A percentile compares a stretch with the other conserved stretches of the same genome.
Evolutionary conservation across 345 rosid genomes (phyloP).

Genomic region (Acer yangbiense): DNA sequence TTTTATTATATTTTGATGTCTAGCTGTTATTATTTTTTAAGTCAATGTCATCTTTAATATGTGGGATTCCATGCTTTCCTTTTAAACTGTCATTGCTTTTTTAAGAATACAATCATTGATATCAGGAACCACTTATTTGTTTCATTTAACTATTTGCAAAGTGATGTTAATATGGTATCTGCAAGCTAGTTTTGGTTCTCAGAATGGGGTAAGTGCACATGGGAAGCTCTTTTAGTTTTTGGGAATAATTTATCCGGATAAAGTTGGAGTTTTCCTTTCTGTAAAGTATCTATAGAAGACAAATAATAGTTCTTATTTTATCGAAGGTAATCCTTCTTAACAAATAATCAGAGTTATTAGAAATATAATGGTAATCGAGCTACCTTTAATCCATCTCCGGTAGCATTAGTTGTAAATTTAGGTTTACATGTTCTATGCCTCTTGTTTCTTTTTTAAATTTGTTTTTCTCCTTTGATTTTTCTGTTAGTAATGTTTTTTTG

Average conservation of each 20-base stretch:
- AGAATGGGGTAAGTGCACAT: slow-evolving; percentile 49
- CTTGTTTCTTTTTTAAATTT: not conserved
- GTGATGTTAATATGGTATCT: slow-evolving; percentile 14
- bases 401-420: not conserved
- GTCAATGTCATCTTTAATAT: slow-evolving; percentile 32
- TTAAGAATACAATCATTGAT: slow-evolving; percentile 47
- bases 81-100: slow-evolving; percentile 49
- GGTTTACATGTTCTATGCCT: not conserved
- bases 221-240: slow-evolving; percentile 42
- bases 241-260: slow-evolving; percentile 32
- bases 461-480: not conserved
- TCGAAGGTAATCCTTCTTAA: slow-evolving; percentile 20
- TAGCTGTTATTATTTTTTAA: slow-evolving; percentile 30
- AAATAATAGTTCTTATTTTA: slow-evolving; percentile 22
- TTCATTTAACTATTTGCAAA: slow-evolving; percentile 16
- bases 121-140: slow-evolving; percentile 31
- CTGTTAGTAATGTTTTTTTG: not conserved
- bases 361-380: slow-evolving; percentile 27
- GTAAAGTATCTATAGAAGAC: slow-evolving; percentile 15
- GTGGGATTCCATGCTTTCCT: slow-evolving; percentile 30
- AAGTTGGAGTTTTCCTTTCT: slow-evolving; percentile 17
- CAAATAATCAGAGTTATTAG: slow-evolving; percentile 20
- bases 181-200: slow-evolving; percentile 24
- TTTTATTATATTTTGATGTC: slow-evolving; percentile 28
- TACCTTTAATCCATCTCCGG: not conserved